A percentile compares a stretch with the other conserved stretches of the same genome.
phyloP scores from a whole-genome alignment of 306 rosid species.

The Begonia fuchsioides region DNA sequence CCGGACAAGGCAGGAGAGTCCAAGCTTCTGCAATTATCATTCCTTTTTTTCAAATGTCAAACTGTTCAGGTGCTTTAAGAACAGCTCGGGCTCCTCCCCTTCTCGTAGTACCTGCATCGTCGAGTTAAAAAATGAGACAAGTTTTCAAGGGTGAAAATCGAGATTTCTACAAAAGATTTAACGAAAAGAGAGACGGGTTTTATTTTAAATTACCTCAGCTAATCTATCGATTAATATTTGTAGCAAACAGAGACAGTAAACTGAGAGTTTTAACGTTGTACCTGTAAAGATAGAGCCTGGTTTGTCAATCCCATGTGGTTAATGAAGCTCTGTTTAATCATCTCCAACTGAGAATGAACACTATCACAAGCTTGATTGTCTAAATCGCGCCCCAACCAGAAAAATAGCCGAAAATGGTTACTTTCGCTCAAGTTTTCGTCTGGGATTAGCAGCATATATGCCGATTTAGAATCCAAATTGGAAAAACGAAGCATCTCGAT shows the following conservation, averaged over 20 bases:
- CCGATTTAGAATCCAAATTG: conserved; percentile 22
- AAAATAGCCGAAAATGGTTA: conserved; percentile 7
- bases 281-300: too few species aligned
- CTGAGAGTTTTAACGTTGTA: conserved; percentile 4
- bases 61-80: conserved; percentile 16
- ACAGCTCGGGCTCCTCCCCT: conserved; percentile 35
- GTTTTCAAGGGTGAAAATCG: background rate
- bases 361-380: background rate
- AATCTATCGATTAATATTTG: too few species aligned
- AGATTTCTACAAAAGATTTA: background rate
- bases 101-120: conserved; percentile 28
- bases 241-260: background rate
- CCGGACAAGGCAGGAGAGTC: background rate
- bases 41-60: conserved; percentile 2
- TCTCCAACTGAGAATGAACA: conserved; percentile 18
- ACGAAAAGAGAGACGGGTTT: background rate
- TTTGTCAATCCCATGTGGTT: conserved; percentile 17
- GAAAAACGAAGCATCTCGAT: conserved; percentile 7
- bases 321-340: conserved; percentile 16
- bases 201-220: too few species aligned
- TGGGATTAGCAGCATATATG: conserved; percentile 18
- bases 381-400: conserved; percentile 28
- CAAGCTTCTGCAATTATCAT: background rate
- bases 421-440: conserved; percentile 10
- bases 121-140: background rate